Base-by-base conservation (phyloP, 345 rosid species). In the Durio zibethinus region DNA sequence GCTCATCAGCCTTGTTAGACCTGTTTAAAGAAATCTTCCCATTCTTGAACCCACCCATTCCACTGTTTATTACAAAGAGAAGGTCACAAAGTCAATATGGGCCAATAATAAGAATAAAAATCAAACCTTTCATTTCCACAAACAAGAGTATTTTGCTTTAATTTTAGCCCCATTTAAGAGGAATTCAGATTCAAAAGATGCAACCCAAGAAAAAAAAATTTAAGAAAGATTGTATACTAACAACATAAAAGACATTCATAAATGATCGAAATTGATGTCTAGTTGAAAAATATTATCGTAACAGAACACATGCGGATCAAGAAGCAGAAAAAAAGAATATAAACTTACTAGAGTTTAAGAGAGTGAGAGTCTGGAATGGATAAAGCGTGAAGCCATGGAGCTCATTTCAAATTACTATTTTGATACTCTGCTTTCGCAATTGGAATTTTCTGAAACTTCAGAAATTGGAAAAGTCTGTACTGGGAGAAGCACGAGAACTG, bases 1-100 rank as follows among this genome's bases (percentile, higher is more conserved):
- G 89, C 75, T 91, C 97, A 42, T 93, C 97, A 7, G 88, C 85
- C 89, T 91, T 92, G 78, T 82, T 85, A 47, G 97, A 91, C 63
- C 95, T 5, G 90, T 89, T 0, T 97, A 85, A 36, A 90, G 78
- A 85, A 74, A 83, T 79, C 97, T 92, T 70, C 84, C 84, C 84
- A 27, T 79, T 84, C 73, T 74, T 43, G 7, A 83, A 81, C 0
- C 83, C 85, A 59, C 85, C 77, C 11, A 84, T 76, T 15, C 79
- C 48, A 81, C 97, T 90, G 83, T 73, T 29, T 9, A 71, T 45
- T 25, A 31, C 33, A 65, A 64, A 36, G 5, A 9, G 7, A 65
- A 64, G 21, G 38, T 23, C 12, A 47, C 4, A 12, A 14, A 23
- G 5, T 33, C 42, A 27, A 42, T 10, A 53, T 53, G 21, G 11